Percentiles rank a stretch among this genome's conserved stretches.
Evolutionary conservation across 1,139 yeast genomes (phyloP).

Genomic region (Hansenula sp.): DNA sequence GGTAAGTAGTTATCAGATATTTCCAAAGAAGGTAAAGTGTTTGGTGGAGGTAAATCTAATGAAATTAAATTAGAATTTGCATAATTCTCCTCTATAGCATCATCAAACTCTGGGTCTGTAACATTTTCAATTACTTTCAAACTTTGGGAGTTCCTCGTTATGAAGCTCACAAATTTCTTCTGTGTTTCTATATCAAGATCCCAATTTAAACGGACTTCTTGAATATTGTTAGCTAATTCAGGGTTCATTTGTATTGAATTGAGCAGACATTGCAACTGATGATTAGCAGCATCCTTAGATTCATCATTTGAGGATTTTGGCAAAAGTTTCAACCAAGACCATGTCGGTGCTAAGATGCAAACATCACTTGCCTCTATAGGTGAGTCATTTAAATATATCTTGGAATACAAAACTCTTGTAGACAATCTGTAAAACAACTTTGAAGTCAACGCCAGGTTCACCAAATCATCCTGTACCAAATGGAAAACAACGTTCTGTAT

Average conservation of each 20-base stretch:
- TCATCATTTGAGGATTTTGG: constrained; percentile 1
- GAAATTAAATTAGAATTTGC: constrained; percentile 26
- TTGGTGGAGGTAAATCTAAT: constrained; percentile 39
- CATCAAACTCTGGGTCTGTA: constrained; percentile 32
- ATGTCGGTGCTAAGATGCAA: constrained; percentile 17
- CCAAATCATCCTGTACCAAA: constrained; percentile 12
- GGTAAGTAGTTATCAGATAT: constrained; percentile 28
- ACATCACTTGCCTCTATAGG: constrained; percentile 14
- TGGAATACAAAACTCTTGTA: constrained; percentile 14
- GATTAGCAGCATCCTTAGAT: constrained; percentile 9
- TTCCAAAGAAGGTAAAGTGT: constrained; percentile 28
- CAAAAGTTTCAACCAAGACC: constrained; percentile 19
- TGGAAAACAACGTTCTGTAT: constrained; percentile 8
- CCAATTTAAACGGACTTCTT: constrained; percentile 38
- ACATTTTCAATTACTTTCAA: constrained; percentile 33
- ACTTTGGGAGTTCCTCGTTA: constrained; percentile 27
- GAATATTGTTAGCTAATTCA: constrained; percentile 23
- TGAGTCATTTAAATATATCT: constrained; percentile 24
- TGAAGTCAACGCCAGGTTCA: constrained; percentile 10
- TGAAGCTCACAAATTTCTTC: constrained; percentile 22
- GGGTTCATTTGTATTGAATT: constrained; percentile 23
- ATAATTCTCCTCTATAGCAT: constrained; percentile 26
- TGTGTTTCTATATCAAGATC: constrained; percentile 31
- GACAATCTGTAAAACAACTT: constrained; percentile 14
- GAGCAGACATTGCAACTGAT: constrained; percentile 24